These are phyloP conservation scores for Alternaria panax DNA, from an alignment of 2,329 filamentous ascomycete species.

Conservation along the genomic window DNA sequence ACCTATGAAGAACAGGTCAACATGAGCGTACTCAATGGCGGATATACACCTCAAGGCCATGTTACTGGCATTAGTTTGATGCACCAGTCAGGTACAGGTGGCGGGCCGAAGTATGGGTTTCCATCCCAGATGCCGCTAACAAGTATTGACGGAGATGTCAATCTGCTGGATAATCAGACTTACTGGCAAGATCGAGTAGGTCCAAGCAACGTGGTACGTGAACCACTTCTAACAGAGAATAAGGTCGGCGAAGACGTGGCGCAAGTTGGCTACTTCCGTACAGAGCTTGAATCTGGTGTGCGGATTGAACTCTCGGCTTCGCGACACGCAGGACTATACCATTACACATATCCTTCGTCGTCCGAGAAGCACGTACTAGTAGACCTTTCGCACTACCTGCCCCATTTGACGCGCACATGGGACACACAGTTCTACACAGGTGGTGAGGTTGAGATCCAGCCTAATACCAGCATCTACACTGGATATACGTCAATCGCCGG, in stretches of 20 bases:
- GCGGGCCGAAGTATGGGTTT: constrained; percentile 52
- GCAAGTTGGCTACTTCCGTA: constrained; percentile 48
- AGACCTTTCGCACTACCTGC: constrained; percentile 57
- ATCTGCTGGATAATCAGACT: constrained; percentile 53
- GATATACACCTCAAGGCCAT: constrained; percentile 51
- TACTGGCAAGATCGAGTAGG: constrained; percentile 51
- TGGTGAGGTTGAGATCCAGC: constrained; percentile 45
- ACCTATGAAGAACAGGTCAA: constrained; percentile 48
- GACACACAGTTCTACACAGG: constrained; percentile 49
- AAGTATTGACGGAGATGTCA: constrained; percentile 50
- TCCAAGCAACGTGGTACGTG: background rate
- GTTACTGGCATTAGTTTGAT: constrained; percentile 52
- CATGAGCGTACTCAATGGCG: constrained; percentile 50
- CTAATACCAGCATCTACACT: constrained; percentile 39
- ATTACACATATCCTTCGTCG: constrained; percentile 48
- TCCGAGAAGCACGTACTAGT: constrained; percentile 55
- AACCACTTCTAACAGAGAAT: background rate
- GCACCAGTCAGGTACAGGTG: constrained; percentile 50
- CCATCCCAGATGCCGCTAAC: constrained; percentile 53
- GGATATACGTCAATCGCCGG: constrained; percentile 46
- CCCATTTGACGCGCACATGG: constrained; percentile 43
- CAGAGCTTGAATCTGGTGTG: constrained; percentile 45
- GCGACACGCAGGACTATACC: constrained; percentile 48
- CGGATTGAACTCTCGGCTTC: constrained; percentile 47
- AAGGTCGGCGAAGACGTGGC: constrained; percentile 43